These are phyloP conservation scores for Corynascus novoguineensis DNA, from an alignment of 495 filamentous ascomycete genomes.

Conservation along the genomic window DNA sequence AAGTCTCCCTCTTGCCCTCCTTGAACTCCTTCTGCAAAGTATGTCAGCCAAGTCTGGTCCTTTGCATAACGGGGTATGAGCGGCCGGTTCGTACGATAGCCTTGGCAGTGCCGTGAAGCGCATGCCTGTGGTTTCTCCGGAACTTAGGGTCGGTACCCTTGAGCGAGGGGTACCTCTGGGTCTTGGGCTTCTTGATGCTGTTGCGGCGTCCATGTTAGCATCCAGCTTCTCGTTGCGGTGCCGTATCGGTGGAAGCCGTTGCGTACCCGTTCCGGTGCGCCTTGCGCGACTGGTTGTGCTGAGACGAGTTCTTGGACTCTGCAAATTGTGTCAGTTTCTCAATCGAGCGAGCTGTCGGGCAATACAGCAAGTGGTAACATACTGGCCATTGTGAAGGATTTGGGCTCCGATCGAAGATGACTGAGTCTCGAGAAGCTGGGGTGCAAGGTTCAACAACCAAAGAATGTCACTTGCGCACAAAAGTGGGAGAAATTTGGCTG, in stretches of 20 bases:
- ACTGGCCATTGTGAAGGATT: slow-evolving; percentile 48
- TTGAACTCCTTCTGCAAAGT: slow-evolving; percentile 86
- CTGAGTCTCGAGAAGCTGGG: slow-evolving; percentile 21
- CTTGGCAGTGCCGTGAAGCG: slow-evolving; percentile 95
- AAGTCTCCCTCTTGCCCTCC: slow-evolving; percentile 90
- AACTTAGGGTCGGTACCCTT: slow-evolving; percentile 99
- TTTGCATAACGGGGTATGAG: background rate
- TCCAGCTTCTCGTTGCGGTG: slow-evolving; percentile 8
- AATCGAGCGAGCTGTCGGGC: background rate
- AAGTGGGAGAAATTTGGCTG: slow-evolving; percentile 28
- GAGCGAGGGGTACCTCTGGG: slow-evolving; percentile 94
- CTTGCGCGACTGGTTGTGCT: slow-evolving; percentile 96
- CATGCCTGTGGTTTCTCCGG: slow-evolving; percentile 98
- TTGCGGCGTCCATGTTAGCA: slow-evolving; percentile 16
- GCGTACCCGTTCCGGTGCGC: slow-evolving; percentile 94
- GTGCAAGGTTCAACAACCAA: slow-evolving; percentile 18
- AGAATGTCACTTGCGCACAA: slow-evolving; percentile 28
- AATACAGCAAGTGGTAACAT: slow-evolving; percentile 25
- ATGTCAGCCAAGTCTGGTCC: slow-evolving; percentile 35
- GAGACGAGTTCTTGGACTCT: slow-evolving; percentile 99
- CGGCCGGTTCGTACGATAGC: slow-evolving; percentile 70
- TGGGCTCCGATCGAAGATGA: slow-evolving; percentile 30
- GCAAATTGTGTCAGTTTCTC: slow-evolving; percentile 21
- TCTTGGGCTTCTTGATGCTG: slow-evolving; percentile 99
- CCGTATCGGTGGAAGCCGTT: slow-evolving; percentile 4